These are phyloP conservation scores for Friedmanniomyces simplex DNA, from an alignment of 495 filamentous ascomycete genomes.

Conservation along the genomic window DNA sequence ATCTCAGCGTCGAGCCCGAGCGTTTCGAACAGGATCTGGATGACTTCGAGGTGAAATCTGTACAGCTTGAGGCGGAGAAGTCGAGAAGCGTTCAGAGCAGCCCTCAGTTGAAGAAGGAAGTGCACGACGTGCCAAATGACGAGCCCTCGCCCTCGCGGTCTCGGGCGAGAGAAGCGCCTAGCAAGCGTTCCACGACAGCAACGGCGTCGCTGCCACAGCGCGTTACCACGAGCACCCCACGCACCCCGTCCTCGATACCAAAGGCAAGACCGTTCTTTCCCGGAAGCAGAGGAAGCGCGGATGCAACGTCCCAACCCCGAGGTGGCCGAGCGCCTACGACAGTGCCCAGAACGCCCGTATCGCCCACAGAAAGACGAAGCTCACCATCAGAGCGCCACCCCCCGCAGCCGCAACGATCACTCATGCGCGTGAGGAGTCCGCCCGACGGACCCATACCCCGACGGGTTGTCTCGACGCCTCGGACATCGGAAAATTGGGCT, in stretches of 20 bases:
- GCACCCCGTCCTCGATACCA: constrained; percentile 9
- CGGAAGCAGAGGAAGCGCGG: constrained; percentile 3
- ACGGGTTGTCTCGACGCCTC: constrained; percentile 4
- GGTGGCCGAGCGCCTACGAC: neutral
- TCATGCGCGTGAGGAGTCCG: constrained; percentile 7
- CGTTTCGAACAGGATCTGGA: constrained; percentile 17
- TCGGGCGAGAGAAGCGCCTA: neutral
- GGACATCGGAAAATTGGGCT: constrained; percentile 1
- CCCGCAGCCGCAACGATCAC: neutral
- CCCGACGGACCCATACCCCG: constrained; percentile 1
- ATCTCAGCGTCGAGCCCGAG: constrained; percentile 14
- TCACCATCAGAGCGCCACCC: neutral
- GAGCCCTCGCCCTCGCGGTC: neutral
- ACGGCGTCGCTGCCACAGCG: constrained; percentile 6
- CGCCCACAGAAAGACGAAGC: neutral
- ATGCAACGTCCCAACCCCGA: constrained; percentile 4
- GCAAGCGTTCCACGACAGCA: neutral
- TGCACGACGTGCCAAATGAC: neutral
- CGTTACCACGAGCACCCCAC: constrained; percentile 8
- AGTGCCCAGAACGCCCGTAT: neutral
- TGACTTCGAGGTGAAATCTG: constrained; percentile 13
- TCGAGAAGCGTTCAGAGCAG: constrained; percentile 6
- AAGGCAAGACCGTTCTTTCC: constrained; percentile 11
- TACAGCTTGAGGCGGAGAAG: constrained; percentile 13
- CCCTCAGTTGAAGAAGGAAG: neutral